Percentiles rank a stretch among this genome's conserved stretches.
phyloP scores from a whole-genome alignment of 257 asterid species.

The Leptodermis oblonga region DNA sequence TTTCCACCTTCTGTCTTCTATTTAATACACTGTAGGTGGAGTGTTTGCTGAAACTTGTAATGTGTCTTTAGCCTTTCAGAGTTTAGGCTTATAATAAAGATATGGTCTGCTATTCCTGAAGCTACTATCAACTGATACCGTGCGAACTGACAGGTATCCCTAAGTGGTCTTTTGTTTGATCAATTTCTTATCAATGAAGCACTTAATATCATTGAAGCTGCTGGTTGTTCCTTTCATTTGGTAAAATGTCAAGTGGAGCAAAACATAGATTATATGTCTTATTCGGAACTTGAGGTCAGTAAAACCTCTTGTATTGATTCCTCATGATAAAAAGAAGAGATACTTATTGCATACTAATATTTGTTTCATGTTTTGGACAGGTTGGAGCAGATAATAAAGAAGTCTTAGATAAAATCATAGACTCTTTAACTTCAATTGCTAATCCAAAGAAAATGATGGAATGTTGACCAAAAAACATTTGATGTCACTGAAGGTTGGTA shows the following conservation, averaged over 20 bases:
- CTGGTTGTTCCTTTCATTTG: conserved; percentile 93
- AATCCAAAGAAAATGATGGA: conserved; percentile 38
- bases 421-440: conserved; percentile 72
- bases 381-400: conserved; percentile 81
- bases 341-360: too few relatives aligned
- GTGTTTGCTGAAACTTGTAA: background rate
- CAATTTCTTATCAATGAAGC: conserved; percentile 87
- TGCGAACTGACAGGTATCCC: conserved; percentile 56
- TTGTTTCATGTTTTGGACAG: conserved; percentile 47
- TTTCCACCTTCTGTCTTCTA: background rate
- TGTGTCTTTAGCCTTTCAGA: background rate
- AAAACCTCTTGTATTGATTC: conserved; percentile 1
- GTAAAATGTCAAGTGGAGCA: conserved; percentile 94
- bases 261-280: conserved; percentile 58
- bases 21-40: background rate
- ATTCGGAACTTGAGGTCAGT: conserved; percentile 89
- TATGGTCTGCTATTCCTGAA: background rate
- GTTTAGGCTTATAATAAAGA: background rate
- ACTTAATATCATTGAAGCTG: conserved; percentile 89
- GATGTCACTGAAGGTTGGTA: conserved; percentile 59
- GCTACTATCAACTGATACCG: conserved; percentile 5
- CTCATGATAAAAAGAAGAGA: background rate
- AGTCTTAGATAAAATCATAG: conserved; percentile 58
- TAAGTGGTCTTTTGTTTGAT: conserved; percentile 96
- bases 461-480: conserved; percentile 25